Percentiles rank a stretch among this genome's conserved stretches.
Conservation (phyloP, 108 stramenopile species). For the Cyclotella choctawhatcheeana region DNA sequence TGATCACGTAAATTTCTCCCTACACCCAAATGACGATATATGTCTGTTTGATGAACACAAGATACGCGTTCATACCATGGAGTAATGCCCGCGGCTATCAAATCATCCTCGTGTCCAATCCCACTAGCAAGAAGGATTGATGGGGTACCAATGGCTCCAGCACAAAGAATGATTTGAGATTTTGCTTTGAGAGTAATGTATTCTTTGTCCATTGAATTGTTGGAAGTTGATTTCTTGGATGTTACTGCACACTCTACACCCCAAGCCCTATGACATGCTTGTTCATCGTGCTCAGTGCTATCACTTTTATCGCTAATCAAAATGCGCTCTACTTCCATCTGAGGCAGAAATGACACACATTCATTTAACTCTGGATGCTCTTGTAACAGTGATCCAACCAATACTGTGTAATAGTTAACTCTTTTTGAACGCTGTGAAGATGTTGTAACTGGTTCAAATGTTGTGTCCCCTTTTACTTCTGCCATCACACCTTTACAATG, state of each 20-base stretch:
- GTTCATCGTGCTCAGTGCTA: no score
- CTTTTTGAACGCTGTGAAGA: conserved; percentile 18
- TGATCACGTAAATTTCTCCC: conserved; percentile 65
- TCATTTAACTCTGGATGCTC: conserved; percentile 47
- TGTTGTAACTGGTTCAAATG: conserved; percentile 14
- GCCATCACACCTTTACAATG: background rate
- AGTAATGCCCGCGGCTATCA: conserved; percentile 37
- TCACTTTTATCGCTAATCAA: conserved; percentile 23
- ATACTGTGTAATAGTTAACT: conserved; percentile 66
- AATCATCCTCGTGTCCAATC: conserved; percentile 55
- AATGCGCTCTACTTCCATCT: conserved; percentile 64
- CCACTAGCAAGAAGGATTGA: conserved; percentile 68
- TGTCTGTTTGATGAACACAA: background rate
- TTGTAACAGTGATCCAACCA: conserved; percentile 62
- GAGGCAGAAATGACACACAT: conserved; percentile 47
- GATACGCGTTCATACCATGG: conserved; percentile 32
- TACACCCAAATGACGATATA: conserved; percentile 37
- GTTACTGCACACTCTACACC: conserved; percentile 37
- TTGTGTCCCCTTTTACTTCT: background rate
- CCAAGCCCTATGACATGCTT: no score
- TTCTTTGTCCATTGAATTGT: background rate
- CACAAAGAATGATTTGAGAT: conserved; percentile 62
- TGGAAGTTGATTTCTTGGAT: background rate
- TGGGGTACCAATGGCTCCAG: conserved; percentile 78
- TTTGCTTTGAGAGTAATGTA: conserved; percentile 9